A percentile compares a stretch with the other conserved stretches of the same genome.
Evolutionary conservation across 352 stramenopile genomes (phyloP).

Genomic region (Pythium aphanidermatum): DNA sequence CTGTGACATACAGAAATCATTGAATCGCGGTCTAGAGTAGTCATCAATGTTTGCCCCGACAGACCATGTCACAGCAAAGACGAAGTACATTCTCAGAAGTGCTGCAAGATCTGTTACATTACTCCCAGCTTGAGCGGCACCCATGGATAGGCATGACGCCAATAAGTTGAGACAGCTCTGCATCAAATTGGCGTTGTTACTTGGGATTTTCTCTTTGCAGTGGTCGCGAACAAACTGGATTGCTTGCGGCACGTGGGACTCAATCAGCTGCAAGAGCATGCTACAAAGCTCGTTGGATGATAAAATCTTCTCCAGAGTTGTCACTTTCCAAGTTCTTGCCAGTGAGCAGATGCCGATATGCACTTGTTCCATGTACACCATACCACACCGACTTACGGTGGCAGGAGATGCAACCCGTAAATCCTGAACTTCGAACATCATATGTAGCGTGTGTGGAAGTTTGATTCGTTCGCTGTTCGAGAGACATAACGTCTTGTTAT

Average conservation of each 20-base stretch:
- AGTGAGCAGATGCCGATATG: slow-evolving; percentile 74
- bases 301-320: slow-evolving; percentile 65
- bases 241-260: slow-evolving; percentile 71
- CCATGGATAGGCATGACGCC: slow-evolving; percentile 54
- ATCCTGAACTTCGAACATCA: slow-evolving; percentile 93
- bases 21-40: slow-evolving; percentile 71
- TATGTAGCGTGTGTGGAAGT: slow-evolving; percentile 79
- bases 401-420: slow-evolving; percentile 83
- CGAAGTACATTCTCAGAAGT: slow-evolving; percentile 82
- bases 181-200: slow-evolving; percentile 87
- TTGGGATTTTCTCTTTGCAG: slow-evolving; percentile 85
- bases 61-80: slow-evolving; percentile 83
- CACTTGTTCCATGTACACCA: slow-evolving; percentile 92
- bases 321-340: slow-evolving; percentile 69
- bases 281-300: slow-evolving; percentile 45
- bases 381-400: slow-evolving; percentile 86
- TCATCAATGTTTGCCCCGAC: slow-evolving; percentile 87
- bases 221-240: slow-evolving; percentile 88
- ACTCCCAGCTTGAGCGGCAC: slow-evolving; percentile 29
- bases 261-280: slow-evolving; percentile 69
- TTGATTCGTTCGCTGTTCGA: slow-evolving; percentile 88
- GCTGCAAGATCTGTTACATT: slow-evolving; percentile 46
- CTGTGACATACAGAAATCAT: slow-evolving; percentile 80
- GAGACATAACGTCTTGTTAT: slow-evolving; percentile 86
- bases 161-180: slow-evolving; percentile 85